Base-by-base conservation (phyloP, 768 basidiomycete genomes). In the Dendrothele bispora region DNA sequence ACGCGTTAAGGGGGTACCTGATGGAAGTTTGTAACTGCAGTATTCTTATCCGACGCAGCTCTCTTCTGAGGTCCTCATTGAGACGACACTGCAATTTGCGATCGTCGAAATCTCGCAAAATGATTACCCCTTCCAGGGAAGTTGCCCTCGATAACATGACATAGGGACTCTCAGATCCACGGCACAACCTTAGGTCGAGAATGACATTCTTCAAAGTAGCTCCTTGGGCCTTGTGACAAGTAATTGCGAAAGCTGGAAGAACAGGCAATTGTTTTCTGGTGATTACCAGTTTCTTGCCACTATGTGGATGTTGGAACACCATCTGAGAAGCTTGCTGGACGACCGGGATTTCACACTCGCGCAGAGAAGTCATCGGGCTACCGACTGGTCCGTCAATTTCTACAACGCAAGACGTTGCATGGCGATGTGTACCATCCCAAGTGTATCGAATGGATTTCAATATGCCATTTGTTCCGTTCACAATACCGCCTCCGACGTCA, bases 161-260 rank as follows among this genome's bases (percentile, higher is more conserved):
- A 39, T 66, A 66, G 7, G 61, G 56, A 1, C 49, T 27, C 39
- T 65, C 55, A 1, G 53, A 50, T 0, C 51, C 54, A 7, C 24
- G 20, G 37, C 55, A 63, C 15, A 37, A 34, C 8, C 43, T 20
- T 3, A 62, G 27, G 43, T 64, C 59, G 14, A 64, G 47, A 32
- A 62, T 43, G 4, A 50, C 61, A 2, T n/a, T 42, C 8, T 35
- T 21, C 21, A 59, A 43, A 0, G 59, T 55, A 37, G 51, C 50
- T 6, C 64, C 63, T 52, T 66, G 64, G 2, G 62, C 54, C 28
- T 65, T 62, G 39, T 66, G 57, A 12, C 47, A 55, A 2, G 63
- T 64, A 11, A 62, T 55, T 1, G 63, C 62, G 47, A 61, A 65
- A 1, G 48, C 58, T 6, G 63, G 65, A 4, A 53, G 18, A 0